Base-by-base conservation (phyloP, 2,329 filamentous ascomycete genomes). In the Penicillium sp. region DNA sequence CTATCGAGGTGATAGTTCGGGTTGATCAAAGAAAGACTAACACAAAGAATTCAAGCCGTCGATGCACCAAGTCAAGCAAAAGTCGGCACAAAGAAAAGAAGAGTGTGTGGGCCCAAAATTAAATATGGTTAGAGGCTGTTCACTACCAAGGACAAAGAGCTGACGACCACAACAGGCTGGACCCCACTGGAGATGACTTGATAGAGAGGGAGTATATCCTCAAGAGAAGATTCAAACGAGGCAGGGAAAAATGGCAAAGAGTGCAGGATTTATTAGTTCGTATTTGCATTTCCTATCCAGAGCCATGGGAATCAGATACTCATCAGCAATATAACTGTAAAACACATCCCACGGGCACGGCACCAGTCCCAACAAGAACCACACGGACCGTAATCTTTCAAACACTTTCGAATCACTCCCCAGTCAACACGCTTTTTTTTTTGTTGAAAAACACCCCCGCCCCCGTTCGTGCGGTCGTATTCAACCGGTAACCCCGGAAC, bases 251-350 rank as follows among this genome's bases (percentile, higher is more conserved):
- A 32, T 34, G n/a, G 34, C 12, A 32, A 41, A 20, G 20, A 40
- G 18, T 20, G 23, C 34, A 50, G 48, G 46, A 54, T 55, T 33
- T 33, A 59, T 61, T 55, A 60, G 37, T 49, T 61, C 54, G 54
- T 59, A 60, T 56, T 56, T 61, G 59, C 55, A 62, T 58, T 44
- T 60, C 54, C 52, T 51, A 24, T 57, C 36, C 46, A 45, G 39
- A 54, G 52, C 42, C 40, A 48, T 49, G 41, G 54, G 39, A 51
- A 52, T 49, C 54, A 51, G 44, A 60, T 46, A 49, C 33, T 53
- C 51, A 51, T 60, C 54, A 49, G 44, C 54, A 52, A 54, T 12
- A 46, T 47, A 30, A 52, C 55, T 49, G 41, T 36, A 23, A 46
- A 46, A 51, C 29, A 37, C 44, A 33, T 23, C 40, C 32, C 37